Evolutionary conservation across 2,329 filamentous ascomycete genomes (phyloP), one percentile per base, ranked within the genome.

Genomic region (Stemphylium beticola): DNA sequence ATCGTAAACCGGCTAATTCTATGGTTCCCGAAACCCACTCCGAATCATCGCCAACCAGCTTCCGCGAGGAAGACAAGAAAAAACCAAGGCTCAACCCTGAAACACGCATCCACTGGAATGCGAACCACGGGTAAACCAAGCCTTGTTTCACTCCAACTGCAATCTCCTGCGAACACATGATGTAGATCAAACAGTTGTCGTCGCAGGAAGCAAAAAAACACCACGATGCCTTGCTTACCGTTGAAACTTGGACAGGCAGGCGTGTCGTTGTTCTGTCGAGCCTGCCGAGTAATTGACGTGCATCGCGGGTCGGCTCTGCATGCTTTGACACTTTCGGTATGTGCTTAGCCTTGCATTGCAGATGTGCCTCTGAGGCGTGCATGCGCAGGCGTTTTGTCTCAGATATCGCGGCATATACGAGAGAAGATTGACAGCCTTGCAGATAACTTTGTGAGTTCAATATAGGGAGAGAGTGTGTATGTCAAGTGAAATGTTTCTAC

Each of bases 221-320:
- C 31, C 20, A 46, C 41, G 9, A 38, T 38, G 38, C 33, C 22
- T 24, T 24, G 38, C 31, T 36, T 18, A 10, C 40, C 36, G 29
- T 36, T 45, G 20, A 42, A 45, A 38, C 24, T 24, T 34, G 43
- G 32, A 15, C 32, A 15, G 32, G 14, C 32, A 15, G 14, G 15
- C 32, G 33, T 7, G 15, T 32, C 24, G 8, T 36, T n/a, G 17
- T 29, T 29, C 17, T 29, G 22, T n/a, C 11, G 4, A 10, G 15
- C 46, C 49, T 62, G 59, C 49, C 56, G 57, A 62, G 57, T 60
- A 60, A 57, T 53, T 56, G 46, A 48, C 57, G 46, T 60, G 54
- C 57, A 29, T 53, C 50, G 44, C 50, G 50, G 50, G 44, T 36
- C 50, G 50, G 36, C 44, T 58, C 46, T 57, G 56, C 47, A 44